These are phyloP conservation scores for Helianthus annuus DNA, from an alignment of 129 eudicot genomes.

Conservation along the genomic window DNA sequence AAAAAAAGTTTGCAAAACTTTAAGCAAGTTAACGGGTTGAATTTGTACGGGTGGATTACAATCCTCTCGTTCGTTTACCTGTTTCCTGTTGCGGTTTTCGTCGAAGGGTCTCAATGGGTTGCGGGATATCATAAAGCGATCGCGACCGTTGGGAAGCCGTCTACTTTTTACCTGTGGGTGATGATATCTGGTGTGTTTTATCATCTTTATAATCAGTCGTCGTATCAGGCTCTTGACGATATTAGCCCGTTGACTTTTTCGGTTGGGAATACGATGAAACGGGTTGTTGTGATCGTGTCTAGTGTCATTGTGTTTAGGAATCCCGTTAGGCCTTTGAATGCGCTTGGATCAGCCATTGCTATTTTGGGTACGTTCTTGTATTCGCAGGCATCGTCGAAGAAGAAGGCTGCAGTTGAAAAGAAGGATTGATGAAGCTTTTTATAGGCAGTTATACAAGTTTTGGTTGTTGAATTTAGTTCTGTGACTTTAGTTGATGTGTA, in stretches of 20 bases:
- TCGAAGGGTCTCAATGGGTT: conserved; percentile 95
- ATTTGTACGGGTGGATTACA: conserved; percentile 84
- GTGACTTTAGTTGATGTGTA: neutral
- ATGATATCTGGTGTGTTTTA: conserved; percentile 81
- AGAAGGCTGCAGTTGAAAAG: conserved; percentile 64
- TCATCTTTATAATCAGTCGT: conserved; percentile 87
- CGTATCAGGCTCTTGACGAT: conserved; percentile 90
- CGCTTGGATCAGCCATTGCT: conserved; percentile 94
- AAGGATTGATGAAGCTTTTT: conserved; percentile 42
- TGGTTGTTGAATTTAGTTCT: conserved; percentile 24
- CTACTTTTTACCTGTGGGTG: conserved; percentile 83
- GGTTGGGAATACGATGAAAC: conserved; percentile 94
- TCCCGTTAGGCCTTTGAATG: conserved; percentile 94
- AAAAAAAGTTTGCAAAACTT: conserved; percentile 80
- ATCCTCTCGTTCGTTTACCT: conserved; percentile 71
- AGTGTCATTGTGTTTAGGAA: conserved; percentile 85
- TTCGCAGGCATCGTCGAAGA: conserved; percentile 85
- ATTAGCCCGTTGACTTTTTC: conserved; percentile 91
- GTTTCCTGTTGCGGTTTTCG: conserved; percentile 81
- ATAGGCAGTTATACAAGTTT: conserved; percentile 17
- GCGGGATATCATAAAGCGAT: conserved; percentile 84
- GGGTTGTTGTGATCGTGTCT: conserved; percentile 89
- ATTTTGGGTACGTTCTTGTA: conserved; percentile 93
- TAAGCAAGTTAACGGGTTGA: conserved; percentile 87
- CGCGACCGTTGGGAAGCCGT: conserved; percentile 57